Conservation (phyloP, 2,329 filamentous ascomycete species). For the Xylariaceae sp. region DNA sequence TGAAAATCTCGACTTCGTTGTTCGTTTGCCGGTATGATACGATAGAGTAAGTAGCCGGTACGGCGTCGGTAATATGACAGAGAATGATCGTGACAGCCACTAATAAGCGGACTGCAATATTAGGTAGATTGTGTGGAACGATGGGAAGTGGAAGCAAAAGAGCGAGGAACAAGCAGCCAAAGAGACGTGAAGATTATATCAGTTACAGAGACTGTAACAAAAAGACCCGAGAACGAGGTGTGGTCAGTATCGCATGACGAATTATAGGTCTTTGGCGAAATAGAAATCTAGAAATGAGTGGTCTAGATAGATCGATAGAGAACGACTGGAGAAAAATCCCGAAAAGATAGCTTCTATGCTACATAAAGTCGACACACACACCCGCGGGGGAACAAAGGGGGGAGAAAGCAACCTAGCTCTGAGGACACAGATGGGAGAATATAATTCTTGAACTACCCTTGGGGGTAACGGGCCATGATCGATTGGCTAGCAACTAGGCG, state of each 20-base stretch:
- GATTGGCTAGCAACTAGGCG: constrained; percentile 35
- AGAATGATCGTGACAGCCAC: constrained; percentile 16
- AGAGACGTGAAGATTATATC: constrained; percentile 30
- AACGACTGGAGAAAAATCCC: constrained; percentile 19
- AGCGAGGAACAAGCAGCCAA: constrained; percentile 23
- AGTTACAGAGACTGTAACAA: constrained; percentile 17
- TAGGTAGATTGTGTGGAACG: constrained; percentile 16
- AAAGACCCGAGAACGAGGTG: constrained; percentile 22
- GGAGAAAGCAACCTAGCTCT: constrained; percentile 28
- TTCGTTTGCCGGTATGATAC: constrained; percentile 17
- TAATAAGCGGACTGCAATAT: constrained; percentile 16
- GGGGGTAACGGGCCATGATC: constrained; percentile 28
- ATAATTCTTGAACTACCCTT: constrained; percentile 35
- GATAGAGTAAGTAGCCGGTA: constrained; percentile 16
- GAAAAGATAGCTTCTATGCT: constrained; percentile 27
- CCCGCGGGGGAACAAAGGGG: constrained; percentile 27
- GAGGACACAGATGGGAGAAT: constrained; percentile 30
- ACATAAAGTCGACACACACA: constrained; percentile 30
- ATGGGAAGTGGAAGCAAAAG: constrained; percentile 10
- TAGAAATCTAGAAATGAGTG: constrained; percentile 27
- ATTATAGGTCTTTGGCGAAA: constrained; percentile 25
- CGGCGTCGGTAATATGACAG: constrained; percentile 20
- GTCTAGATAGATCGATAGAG: constrained; percentile 24
- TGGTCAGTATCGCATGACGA: constrained; percentile 28
- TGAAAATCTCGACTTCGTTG: constrained; percentile 2